Percentiles rank a stretch among this genome's conserved stretches.
These are phyloP conservation scores for Actinidia arguta DNA, from an alignment of 179 eudicot species.

Conservation along the genomic window DNA sequence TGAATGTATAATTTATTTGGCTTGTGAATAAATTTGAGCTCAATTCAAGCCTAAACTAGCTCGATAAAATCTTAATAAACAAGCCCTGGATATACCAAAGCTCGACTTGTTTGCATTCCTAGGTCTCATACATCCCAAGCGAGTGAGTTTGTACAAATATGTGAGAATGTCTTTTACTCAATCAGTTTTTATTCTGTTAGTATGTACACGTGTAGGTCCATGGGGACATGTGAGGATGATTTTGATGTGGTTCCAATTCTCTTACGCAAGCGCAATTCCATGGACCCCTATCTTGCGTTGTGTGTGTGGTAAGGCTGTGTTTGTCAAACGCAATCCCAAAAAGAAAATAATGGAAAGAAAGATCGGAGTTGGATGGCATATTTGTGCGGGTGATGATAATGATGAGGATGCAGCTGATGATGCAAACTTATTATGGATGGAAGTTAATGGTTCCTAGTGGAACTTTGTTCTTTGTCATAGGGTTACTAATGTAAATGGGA, in stretches of 20 bases:
- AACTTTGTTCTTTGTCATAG: background rate
- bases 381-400: background rate
- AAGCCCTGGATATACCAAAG: no score
- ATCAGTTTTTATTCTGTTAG: no score
- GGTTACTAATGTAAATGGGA: background rate
- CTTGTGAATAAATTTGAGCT: no score
- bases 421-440: background rate
- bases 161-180: no score
- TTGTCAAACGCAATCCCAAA: background rate
- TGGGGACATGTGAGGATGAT: background rate
- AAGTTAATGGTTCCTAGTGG: background rate
- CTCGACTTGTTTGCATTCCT: no score
- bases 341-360: slow-evolving; percentile 1
- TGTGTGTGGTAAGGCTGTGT: background rate
- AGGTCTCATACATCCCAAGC: no score
- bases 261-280: background rate
- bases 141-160: no score
- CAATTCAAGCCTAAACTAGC: no score
- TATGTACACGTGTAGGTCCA: background rate
- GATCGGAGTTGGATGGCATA: background rate
- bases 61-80: no score
- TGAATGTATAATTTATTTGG: no score
- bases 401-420: background rate
- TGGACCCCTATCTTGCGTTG: background rate
- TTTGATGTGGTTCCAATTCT: background rate